phyloP scores from a whole-genome alignment of 345 rosid species.

The Gossypium australe region DNA sequence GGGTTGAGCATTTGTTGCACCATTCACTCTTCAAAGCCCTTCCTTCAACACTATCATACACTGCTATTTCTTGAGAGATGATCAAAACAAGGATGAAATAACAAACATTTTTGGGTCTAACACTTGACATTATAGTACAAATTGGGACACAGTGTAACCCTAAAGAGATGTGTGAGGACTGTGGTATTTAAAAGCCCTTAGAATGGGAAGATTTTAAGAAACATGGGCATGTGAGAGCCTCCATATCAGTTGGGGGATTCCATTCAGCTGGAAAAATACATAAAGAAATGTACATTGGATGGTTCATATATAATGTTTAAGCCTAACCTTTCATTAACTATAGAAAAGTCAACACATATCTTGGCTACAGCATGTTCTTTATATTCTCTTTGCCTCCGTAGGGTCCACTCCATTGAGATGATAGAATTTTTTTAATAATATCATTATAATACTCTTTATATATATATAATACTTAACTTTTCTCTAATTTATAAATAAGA shows the following conservation, averaged over 20 bases:
- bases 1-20: slow-evolving; percentile 12
- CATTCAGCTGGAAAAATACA: not conserved
- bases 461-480: no score
- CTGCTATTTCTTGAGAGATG: not conserved
- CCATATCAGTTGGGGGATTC: slow-evolving; percentile 11
- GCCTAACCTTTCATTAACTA: slow-evolving; percentile 4
- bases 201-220: not conserved
- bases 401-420: no score
- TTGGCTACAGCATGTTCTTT: slow-evolving; percentile 10
- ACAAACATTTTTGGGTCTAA: not conserved
- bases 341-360: not conserved
- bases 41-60: not conserved
- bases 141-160: not conserved
- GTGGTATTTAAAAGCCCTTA: slow-evolving; percentile 9
- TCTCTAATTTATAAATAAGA: rapidly evolving
- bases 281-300: slow-evolving; percentile 4
- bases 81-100: not conserved
- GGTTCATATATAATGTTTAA: slow-evolving; percentile 11
- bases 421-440: no score
- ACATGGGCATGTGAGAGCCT: slow-evolving; percentile 7
- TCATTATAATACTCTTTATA: no score
- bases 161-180: not conserved
- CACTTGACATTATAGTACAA: not conserved
- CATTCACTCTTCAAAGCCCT: slow-evolving; percentile 4
- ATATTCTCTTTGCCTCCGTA: slow-evolving; percentile 14